These are phyloP conservation scores for Penicillium sp. DNA, from an alignment of 2,329 filamentous ascomycete genomes.

Conservation along the genomic window DNA sequence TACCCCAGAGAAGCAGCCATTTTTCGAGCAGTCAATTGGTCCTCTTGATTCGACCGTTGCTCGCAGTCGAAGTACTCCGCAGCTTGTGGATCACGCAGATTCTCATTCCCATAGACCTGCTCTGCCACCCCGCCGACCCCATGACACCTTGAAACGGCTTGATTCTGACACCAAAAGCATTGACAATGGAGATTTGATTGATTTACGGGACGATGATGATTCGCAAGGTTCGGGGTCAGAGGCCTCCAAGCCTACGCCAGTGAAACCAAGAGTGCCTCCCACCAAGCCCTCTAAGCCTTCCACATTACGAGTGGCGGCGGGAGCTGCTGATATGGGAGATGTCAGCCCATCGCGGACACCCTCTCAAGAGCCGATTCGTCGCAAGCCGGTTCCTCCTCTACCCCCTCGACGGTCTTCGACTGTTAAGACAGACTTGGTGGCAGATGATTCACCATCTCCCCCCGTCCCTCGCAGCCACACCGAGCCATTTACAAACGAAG, in stretches of 20 bases:
- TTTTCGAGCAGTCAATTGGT: slow-evolving; percentile 64
- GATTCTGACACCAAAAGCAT: slow-evolving; percentile 21
- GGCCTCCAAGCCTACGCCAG: slow-evolving; percentile 13
- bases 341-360: slow-evolving; percentile 5
- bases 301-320: slow-evolving; percentile 35
- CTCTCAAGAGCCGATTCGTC: slow-evolving; percentile 24
- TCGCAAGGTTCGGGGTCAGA: slow-evolving; percentile 3
- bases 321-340: slow-evolving; percentile 14
- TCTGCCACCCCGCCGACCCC: slow-evolving; percentile 37
- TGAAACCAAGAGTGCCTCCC: slow-evolving; percentile 31
- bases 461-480: slow-evolving; percentile 26
- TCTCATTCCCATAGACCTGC: slow-evolving; percentile 30
- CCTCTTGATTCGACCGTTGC: slow-evolving; percentile 23
- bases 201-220: slow-evolving; percentile 35
- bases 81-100: slow-evolving; percentile 26
- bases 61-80: slow-evolving; percentile 24
- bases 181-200: slow-evolving; percentile 35
- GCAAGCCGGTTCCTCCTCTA: slow-evolving; percentile 35
- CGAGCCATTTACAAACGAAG: slow-evolving; percentile 10
- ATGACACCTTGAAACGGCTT: slow-evolving; percentile 12
- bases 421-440: slow-evolving; percentile 15
- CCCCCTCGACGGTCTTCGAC: slow-evolving; percentile 31
- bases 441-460: slow-evolving; percentile 16
- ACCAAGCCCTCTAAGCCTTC: slow-evolving; percentile 43
- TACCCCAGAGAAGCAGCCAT: slow-evolving; percentile 64